Conservation (phyloP, 2,329 filamentous ascomycete species). For the Penicillium vulpinum region DNA sequence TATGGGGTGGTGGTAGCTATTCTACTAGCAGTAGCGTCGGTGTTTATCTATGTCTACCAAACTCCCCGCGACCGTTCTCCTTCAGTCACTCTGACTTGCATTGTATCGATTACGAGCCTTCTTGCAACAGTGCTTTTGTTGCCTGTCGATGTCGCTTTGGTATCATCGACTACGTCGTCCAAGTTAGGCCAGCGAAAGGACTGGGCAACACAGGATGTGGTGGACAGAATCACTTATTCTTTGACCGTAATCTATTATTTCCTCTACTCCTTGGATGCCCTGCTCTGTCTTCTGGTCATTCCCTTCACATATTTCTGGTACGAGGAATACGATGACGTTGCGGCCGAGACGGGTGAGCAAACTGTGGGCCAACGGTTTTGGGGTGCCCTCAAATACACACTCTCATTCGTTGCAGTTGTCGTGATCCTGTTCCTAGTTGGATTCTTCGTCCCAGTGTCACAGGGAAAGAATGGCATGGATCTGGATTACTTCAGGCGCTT, state of each 20-base stretch:
- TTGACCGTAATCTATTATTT: slow-evolving; percentile 89
- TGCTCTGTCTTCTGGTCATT: slow-evolving; percentile 84
- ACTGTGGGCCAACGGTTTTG: slow-evolving; percentile 70
- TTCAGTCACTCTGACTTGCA: slow-evolving; percentile 78
- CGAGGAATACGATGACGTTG: slow-evolving; percentile 93
- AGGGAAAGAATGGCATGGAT: slow-evolving; percentile 65
- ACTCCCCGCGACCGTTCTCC: slow-evolving; percentile 81
- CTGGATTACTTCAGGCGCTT: slow-evolving; percentile 90
- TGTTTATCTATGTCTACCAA: slow-evolving; percentile 92
- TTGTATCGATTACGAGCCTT: slow-evolving; percentile 80
- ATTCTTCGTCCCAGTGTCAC: slow-evolving; percentile 86
- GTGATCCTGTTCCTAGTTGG: slow-evolving; percentile 85
- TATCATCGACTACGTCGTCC: slow-evolving; percentile 80
- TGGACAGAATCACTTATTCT: slow-evolving; percentile 75
- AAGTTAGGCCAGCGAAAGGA: slow-evolving; percentile 81
- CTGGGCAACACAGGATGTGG: slow-evolving; percentile 83
- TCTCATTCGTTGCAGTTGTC: slow-evolving; percentile 73
- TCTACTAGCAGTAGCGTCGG: slow-evolving; percentile 71
- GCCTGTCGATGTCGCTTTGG: slow-evolving; percentile 91
- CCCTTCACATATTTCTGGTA: slow-evolving; percentile 99
- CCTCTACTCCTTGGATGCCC: slow-evolving; percentile 85
- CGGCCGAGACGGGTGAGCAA: slow-evolving; percentile 74
- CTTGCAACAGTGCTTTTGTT: slow-evolving; percentile 90
- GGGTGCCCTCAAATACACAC: slow-evolving; percentile 87
- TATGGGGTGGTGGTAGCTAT: slow-evolving; percentile 81